Conservation (phyloP, 2,329 filamentous ascomycete species). For the Ascochyta lentis region DNA sequence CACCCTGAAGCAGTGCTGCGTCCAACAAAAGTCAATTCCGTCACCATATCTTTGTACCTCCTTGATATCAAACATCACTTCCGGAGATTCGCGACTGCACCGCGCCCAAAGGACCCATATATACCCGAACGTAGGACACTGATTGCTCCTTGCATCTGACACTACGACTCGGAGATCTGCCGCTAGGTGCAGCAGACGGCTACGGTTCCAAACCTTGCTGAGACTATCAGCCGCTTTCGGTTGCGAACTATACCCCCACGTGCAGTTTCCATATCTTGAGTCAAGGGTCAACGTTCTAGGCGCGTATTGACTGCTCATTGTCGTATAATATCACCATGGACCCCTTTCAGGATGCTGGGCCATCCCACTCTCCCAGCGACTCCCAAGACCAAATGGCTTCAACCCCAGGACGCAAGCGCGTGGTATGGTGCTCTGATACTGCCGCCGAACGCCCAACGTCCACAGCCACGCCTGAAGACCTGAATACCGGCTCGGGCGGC, state of each 20-base stretch:
- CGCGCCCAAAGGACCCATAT: constrained; percentile 23
- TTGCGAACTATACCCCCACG: constrained; percentile 23
- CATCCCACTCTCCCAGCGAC: constrained; percentile 24
- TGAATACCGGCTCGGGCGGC: constrained; percentile 34
- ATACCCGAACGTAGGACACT: constrained; percentile 26
- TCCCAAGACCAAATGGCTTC: constrained; percentile 38
- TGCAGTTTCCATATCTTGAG: constrained; percentile 22
- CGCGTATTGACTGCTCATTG: constrained; percentile 11
- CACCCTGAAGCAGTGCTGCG: constrained; percentile 21
- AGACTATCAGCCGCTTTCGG: constrained; percentile 21
- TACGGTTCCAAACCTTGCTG: constrained; percentile 20
- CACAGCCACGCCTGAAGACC: constrained; percentile 29
- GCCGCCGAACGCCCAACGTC: constrained; percentile 20
- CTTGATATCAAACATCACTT: constrained; percentile 1
- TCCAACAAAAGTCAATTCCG: constrained; percentile 8
- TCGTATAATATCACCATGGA: constrained; percentile 37
- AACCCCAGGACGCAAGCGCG: constrained; percentile 41
- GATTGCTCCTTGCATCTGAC: constrained; percentile 24
- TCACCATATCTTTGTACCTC: constrained; percentile 6
- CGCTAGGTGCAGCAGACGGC: constrained; percentile 24
- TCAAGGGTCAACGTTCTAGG: constrained; percentile 24
- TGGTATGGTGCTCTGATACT: constrained; percentile 41
- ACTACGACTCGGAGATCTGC: constrained; percentile 24
- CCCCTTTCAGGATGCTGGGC: constrained; percentile 28
- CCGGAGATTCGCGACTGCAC: constrained; percentile 8